Base-by-base conservation (phyloP, 2,329 filamentous ascomycete genomes). In the Lachnellula subtilissima region DNA sequence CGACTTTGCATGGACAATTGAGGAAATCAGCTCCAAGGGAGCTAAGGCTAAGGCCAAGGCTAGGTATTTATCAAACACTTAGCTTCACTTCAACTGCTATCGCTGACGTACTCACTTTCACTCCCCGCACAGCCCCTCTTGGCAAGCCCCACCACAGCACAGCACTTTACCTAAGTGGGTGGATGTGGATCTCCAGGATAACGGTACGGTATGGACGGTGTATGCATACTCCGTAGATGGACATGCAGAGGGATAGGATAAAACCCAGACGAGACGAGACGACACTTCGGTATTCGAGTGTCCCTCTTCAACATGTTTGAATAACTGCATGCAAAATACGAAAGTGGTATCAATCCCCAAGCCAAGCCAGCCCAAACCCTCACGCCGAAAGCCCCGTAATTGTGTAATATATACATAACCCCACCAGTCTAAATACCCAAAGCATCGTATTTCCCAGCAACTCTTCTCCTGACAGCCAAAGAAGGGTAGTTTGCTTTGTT, bases 401-500 rank as follows among this genome's bases (percentile, higher is more conserved):
- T 22, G 55, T 52, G 42, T 55, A 22, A 45, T 50, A 17, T 17
- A 39, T 22, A 46, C 19, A 42, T 23, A 48, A 28, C 2, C 15
- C 11, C 5, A 11, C 5, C 17, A 12, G 11, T 37, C 23, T 53
- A 63, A 45, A 61, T 64, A 43, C 64, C 63, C 50, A 66, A 50
- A n/a, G 59, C 57, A 55, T 65, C 62, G 42, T 65, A 66, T 48
- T 65, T 65, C 36, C 63, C 63, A 39, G 56, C 58, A 15, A 54
- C 62, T 5, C 48, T 55, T 43, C 53, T 61, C 48, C 60, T 55
- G 1, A 58, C 56, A n/a, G 60, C 61, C 48, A 61, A 49, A 17
- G 64, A 62, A 42, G 62, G 59, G 46, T 57, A 58, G 39, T 60
- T 58, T 4, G 42, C 43, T 47, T 57, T 55, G 48, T 59, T 60